phyloP scores from a whole-genome alignment of 352 stramenopile genomes.

The Pythium utonaiense region DNA sequence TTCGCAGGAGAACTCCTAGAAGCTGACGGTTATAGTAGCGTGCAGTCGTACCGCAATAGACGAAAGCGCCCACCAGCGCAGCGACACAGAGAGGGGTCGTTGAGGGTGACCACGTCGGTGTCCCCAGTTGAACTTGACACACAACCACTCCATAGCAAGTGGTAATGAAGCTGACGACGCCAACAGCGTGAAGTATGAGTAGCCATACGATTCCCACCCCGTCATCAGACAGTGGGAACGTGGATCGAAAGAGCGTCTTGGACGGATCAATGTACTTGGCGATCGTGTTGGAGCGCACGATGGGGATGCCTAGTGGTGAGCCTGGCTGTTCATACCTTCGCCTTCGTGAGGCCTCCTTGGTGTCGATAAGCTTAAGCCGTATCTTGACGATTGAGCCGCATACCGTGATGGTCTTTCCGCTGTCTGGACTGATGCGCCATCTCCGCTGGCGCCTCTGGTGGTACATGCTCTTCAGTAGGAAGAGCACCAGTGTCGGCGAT shows the following conservation, averaged over 20 bases:
- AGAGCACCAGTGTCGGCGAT: slow-evolving; percentile 21
- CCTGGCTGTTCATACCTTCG: neutral
- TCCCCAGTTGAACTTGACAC: slow-evolving; percentile 6
- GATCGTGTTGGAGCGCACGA: slow-evolving; percentile 18
- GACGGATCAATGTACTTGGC: slow-evolving; percentile 14
- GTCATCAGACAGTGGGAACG: slow-evolving; percentile 1
- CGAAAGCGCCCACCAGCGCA: slow-evolving; percentile 12
- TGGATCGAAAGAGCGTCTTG: slow-evolving; percentile 1
- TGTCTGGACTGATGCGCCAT: neutral
- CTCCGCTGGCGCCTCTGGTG: slow-evolving; percentile 3
- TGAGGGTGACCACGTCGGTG: neutral
- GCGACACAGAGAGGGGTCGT: neutral
- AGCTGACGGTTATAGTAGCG: slow-evolving; percentile 23
- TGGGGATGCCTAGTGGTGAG: neutral
- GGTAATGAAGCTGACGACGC: slow-evolving; percentile 15
- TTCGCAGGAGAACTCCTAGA: slow-evolving; percentile 13
- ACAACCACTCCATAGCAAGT: slow-evolving; percentile 14
- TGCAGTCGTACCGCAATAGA: slow-evolving; percentile 16
- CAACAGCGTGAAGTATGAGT: slow-evolving; percentile 11
- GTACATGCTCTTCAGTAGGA: slow-evolving; percentile 20
- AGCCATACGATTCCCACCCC: neutral
- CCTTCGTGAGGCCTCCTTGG: neutral
- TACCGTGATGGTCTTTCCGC: neutral
- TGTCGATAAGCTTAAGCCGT: slow-evolving; percentile 13
- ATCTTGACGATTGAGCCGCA: slow-evolving; percentile 23